Evolutionary conservation across 495 filamentous ascomycete genomes (phyloP).

Genomic region (Staphylotrichum tortipilum): DNA sequence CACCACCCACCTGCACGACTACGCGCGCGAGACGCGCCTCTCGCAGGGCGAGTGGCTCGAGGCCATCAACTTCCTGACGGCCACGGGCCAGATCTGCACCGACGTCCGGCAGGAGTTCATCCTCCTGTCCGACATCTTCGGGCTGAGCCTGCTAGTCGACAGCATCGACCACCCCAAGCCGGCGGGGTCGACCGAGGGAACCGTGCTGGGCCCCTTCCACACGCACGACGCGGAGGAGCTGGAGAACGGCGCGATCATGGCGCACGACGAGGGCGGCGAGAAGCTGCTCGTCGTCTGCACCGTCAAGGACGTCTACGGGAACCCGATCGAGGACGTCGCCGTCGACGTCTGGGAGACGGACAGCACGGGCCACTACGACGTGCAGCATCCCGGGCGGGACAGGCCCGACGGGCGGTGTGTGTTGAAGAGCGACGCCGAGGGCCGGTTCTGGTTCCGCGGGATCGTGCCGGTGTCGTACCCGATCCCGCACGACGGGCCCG

Average conservation of each 20-base stretch:
- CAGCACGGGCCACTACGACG: slow-evolving; percentile 77
- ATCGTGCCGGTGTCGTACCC: slow-evolving; percentile 84
- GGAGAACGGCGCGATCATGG: slow-evolving; percentile 57
- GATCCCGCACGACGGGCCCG: slow-evolving; percentile 83
- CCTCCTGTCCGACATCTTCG: slow-evolving; percentile 83
- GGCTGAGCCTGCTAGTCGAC: slow-evolving; percentile 83
- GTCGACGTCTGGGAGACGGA: slow-evolving; percentile 96
- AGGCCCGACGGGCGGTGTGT: slow-evolving; percentile 75
- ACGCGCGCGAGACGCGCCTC: slow-evolving; percentile 70
- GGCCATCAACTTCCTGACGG: slow-evolving; percentile 60
- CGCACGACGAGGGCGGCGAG: slow-evolving; percentile 59
- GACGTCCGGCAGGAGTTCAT: slow-evolving; percentile 84
- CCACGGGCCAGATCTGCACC: slow-evolving; percentile 61
- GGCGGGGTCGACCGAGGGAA: slow-evolving; percentile 65
- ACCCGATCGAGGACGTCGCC: slow-evolving; percentile 59
- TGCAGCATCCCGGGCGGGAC: slow-evolving; percentile 63
- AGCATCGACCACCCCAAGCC: slow-evolving; percentile 89
- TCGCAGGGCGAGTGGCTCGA: slow-evolving; percentile 75
- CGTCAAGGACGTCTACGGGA: slow-evolving; percentile 58
- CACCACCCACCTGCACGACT: slow-evolving; percentile 75
- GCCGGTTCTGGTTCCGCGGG: slow-evolving; percentile 80
- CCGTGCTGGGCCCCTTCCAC: slow-evolving; percentile 89
- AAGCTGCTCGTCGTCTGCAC: slow-evolving; percentile 72
- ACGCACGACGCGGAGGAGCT: slow-evolving; percentile 72
- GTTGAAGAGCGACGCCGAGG: slow-evolving; percentile 60